Evolutionary conservation across 768 basidiomycete genomes (phyloP), one percentile per base, ranked within the genome.

Genomic region (Strobilomyces echinocephalus): DNA sequence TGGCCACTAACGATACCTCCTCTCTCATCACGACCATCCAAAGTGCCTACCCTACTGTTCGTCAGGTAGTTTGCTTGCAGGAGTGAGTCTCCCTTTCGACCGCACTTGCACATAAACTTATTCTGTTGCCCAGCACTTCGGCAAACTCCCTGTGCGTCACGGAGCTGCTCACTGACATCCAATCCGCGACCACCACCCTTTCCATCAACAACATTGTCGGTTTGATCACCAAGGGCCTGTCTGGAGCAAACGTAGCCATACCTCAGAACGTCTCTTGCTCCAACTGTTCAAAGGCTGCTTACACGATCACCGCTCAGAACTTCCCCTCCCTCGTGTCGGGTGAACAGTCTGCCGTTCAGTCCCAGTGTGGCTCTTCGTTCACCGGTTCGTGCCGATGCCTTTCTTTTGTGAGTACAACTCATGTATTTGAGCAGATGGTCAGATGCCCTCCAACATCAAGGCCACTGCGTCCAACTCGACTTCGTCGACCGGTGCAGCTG

Each of bases 31-130:
- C 72, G 4, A 39, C 72, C 18, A 76, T 87, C 18, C 73, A 87
- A 62, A 59, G 63, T 41, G 75, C 65, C 31, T 91, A 87, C 65
- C 84, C 87, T 2, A 72, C 76, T 2, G 73, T 73, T 4, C 75
- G 86, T 49, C 65, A 84, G 56, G 62, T 84, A 8, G 64, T 70
- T 10, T 91, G 88, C 65, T 69, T 89, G 61, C 76, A 82, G 53
- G 78, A 87, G 88, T 89, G 63, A 56, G 83, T 76, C 12, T 24
- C 21, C 21, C 5, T 43, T 44, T 44, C 18, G 15, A 5, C 16
- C 2, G 0, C 10, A 14, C 21, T n/a, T 24, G 7, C 11, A 34
- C 6, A 1, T 39, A 41, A 2, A 46, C 35, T 52, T 16, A 43
- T 30, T 45, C 54, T 20, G 26, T 46, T 51, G 39, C 54, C 46